phyloP scores from a whole-genome alignment of 2,329 filamentous ascomycete species.

The Pseudodiploospora longispora region DNA sequence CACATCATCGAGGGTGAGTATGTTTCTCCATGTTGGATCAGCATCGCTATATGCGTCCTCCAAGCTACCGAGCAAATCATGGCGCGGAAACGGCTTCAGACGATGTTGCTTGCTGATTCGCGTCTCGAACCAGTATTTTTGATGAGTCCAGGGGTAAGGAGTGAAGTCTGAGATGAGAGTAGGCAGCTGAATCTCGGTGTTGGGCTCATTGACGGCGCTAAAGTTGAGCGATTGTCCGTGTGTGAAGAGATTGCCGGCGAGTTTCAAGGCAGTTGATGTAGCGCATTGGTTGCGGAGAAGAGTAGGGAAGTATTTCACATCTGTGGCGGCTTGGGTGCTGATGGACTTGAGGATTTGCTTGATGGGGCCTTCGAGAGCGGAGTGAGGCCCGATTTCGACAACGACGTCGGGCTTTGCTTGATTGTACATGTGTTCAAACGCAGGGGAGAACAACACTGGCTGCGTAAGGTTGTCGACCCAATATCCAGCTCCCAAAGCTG shows the following conservation, averaged over 20 bases:
- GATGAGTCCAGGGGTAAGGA: slow-evolving; percentile 41
- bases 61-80: slow-evolving; percentile 38
- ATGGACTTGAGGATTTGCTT: slow-evolving; percentile 41
- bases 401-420: slow-evolving; percentile 17
- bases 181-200: slow-evolving; percentile 8
- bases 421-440: slow-evolving; percentile 22
- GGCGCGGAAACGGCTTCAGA: slow-evolving; percentile 29
- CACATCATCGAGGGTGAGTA: slow-evolving; percentile 37
- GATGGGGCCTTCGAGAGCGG: slow-evolving; percentile 40
- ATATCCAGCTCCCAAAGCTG: slow-evolving; percentile 30
- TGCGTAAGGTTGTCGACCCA: slow-evolving; percentile 37
- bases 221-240: slow-evolving; percentile 37
- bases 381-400: slow-evolving; percentile 43
- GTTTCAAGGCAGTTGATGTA: slow-evolving; percentile 34
- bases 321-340: slow-evolving; percentile 28
- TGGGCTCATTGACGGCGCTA: slow-evolving; percentile 34
- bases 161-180: slow-evolving; percentile 34
- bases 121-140: slow-evolving; percentile 40
- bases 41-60: slow-evolving; percentile 35
- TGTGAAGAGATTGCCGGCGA: slow-evolving; percentile 36
- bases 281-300: slow-evolving; percentile 46
- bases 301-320: slow-evolving; percentile 34
- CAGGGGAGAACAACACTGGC: slow-evolving; percentile 34
- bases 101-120: slow-evolving; percentile 34
- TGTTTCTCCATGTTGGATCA: slow-evolving; percentile 42